Percentiles rank a stretch among this genome's conserved stretches.
Conservation (phyloP, 305 asterid genomes). For the Fraxinus albicans region DNA sequence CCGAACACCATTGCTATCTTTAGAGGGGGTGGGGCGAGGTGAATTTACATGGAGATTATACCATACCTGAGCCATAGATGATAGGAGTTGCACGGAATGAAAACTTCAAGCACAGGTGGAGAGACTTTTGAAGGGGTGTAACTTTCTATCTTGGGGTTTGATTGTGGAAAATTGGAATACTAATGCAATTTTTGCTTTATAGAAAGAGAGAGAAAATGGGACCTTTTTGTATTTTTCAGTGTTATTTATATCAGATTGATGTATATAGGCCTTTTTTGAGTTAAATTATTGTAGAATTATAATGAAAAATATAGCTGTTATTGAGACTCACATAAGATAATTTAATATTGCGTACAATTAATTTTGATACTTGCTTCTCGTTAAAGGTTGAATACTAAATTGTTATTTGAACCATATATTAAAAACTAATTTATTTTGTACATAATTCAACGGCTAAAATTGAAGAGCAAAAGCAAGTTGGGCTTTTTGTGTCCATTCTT, state of each 20-base stretch:
- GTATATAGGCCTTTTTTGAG: no score
- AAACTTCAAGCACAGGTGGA: not conserved
- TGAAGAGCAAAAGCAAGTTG: constrained; percentile 16
- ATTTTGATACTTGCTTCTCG: not conserved
- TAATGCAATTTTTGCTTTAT: not conserved
- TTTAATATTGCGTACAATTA: no score
- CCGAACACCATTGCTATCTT: not conserved
- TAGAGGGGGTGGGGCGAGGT: not conserved
- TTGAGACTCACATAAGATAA: no score
- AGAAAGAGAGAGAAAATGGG: not conserved
- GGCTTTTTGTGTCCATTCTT: not conserved
- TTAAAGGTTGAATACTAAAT: not conserved
- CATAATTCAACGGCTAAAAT: not conserved
- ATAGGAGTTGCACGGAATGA: not conserved
- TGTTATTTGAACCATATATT: not conserved
- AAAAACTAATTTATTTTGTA: not conserved
- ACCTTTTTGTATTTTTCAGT: not conserved
- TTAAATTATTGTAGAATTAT: no score
- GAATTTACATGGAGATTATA: not conserved
- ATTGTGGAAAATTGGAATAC: not conserved
- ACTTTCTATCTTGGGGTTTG: not conserved
- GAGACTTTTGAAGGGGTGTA: constrained; percentile 9
- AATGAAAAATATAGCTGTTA: no score
- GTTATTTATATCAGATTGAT: not conserved
- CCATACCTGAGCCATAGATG: constrained; percentile 63